A percentile compares a stretch with the other conserved stretches of the same genome.
phyloP scores from a whole-genome alignment of 1,139 yeast genomes.

The Candida gigantensis region DNA sequence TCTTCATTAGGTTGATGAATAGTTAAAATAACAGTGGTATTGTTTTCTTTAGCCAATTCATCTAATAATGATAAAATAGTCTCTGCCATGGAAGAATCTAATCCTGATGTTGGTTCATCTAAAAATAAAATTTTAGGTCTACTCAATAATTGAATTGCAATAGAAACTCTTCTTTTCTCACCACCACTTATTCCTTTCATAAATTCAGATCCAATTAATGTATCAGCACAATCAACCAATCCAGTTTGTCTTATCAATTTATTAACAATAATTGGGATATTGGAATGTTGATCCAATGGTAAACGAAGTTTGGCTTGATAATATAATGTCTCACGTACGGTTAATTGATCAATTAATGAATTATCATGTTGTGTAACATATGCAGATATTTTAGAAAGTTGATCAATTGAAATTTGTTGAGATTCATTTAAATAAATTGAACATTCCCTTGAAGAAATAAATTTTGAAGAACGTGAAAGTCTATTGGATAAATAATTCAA shows the following conservation, averaged over 20 bases:
- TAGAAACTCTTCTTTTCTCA: conserved; percentile 79
- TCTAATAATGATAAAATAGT: conserved; percentile 65
- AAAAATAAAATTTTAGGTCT: conserved; percentile 70
- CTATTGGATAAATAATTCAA: conserved; percentile 69
- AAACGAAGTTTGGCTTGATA: conserved; percentile 73
- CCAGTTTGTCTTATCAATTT: conserved; percentile 68
- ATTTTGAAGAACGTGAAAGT: conserved; percentile 38
- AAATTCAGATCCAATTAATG: conserved; percentile 69
- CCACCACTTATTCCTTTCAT: conserved; percentile 86
- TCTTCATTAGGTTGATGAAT: conserved; percentile 84
- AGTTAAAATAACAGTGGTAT: conserved; percentile 74
- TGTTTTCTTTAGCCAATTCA: conserved; percentile 53
- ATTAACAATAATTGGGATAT: conserved; percentile 42
- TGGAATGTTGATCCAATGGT: conserved; percentile 32
- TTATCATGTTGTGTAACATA: conserved; percentile 84
- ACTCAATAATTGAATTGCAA: conserved; percentile 73
- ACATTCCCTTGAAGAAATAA: conserved; percentile 26
- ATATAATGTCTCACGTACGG: conserved; percentile 74
- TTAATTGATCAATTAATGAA: conserved; percentile 65
- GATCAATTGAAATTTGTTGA: conserved; percentile 40
- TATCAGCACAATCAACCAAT: conserved; percentile 74
- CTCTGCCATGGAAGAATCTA: conserved; percentile 76
- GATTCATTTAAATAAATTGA: conserved; percentile 19
- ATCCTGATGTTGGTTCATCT: conserved; percentile 90
- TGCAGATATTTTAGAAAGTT: conserved; percentile 54